Evolutionary conservation across 75 land plant genomes (phyloP).

Genomic region (Gnetum montanum): DNA sequence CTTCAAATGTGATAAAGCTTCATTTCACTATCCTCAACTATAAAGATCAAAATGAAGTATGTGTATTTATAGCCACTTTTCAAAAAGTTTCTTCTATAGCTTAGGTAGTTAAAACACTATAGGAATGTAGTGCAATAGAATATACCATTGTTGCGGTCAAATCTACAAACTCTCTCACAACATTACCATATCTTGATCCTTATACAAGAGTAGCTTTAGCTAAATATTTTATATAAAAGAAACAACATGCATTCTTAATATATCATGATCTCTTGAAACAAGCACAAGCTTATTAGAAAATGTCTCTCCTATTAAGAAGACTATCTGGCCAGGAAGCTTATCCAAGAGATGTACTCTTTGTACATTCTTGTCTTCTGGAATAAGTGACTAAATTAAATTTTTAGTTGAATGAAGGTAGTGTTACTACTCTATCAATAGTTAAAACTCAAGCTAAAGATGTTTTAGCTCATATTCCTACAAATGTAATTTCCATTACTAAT

Average conservation of each 20-base stretch:
- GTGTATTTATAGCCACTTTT: too few relatives aligned
- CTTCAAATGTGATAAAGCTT: too few relatives aligned
- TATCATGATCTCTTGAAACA: not conserved
- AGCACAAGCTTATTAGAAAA: not conserved
- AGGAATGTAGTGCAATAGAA: not conserved
- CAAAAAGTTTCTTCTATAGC: not conserved
- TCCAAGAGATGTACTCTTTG: not conserved
- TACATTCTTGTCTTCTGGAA: not conserved
- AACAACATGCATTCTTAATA: too few relatives aligned
- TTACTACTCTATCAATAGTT: constrained; percentile 1
- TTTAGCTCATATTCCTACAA: constrained; percentile 7
- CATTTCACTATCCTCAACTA: too few relatives aligned
- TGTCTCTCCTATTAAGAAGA: constrained; percentile 1
- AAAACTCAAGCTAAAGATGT: constrained; percentile 2
- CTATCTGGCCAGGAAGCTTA: not conserved
- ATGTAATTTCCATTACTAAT: not conserved
- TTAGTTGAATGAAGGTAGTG: not conserved
- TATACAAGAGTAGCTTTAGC: not conserved
- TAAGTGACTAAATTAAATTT: not conserved
- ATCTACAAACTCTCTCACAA: not conserved
- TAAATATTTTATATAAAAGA: too few relatives aligned
- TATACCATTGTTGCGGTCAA: not conserved
- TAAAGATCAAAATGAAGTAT: too few relatives aligned
- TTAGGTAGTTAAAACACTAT: not conserved
- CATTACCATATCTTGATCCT: not conserved